A percentile compares a stretch with the other conserved stretches of the same genome.
Evolutionary conservation across 345 rosid genomes (phyloP).

Genomic region (Linum lewisii): DNA sequence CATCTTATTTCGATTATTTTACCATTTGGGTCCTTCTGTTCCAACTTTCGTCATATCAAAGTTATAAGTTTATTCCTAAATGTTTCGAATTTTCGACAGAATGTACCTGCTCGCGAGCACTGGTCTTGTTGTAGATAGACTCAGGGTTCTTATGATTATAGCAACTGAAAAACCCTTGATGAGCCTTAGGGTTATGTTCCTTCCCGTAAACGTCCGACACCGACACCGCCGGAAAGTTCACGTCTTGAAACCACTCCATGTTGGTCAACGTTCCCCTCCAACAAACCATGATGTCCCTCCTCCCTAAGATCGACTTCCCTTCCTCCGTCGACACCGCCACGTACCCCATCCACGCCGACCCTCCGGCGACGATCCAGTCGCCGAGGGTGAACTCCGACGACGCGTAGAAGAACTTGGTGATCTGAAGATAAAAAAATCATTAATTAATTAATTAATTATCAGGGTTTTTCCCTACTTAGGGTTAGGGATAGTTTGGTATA

Average conservation of each 20-base stretch:
- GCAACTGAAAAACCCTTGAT: background rate
- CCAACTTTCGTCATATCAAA: too few relatives aligned
- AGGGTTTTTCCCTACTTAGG: too few relatives aligned
- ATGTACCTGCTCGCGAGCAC: constrained; percentile 17
- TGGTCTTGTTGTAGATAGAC: constrained; percentile 12
- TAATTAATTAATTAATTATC: too few relatives aligned
- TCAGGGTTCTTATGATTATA: constrained; percentile 4
- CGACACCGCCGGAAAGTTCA: background rate
- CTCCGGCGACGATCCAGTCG: background rate
- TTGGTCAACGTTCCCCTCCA: constrained; percentile 25
- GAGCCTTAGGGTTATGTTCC: constrained; percentile 10
- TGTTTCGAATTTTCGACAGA: too few relatives aligned
- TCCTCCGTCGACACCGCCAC: constrained; percentile 27
- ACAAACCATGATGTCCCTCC: constrained; percentile 24
- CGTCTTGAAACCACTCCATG: background rate
- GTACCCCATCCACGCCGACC: constrained; percentile 16
- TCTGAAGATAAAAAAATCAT: background rate
- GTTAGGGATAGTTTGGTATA: too few relatives aligned
- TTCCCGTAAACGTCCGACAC: constrained; percentile 15
- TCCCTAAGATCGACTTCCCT: constrained; percentile 18
- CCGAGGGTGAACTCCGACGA: background rate
- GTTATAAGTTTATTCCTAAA: too few relatives aligned
- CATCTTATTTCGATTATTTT: too few relatives aligned
- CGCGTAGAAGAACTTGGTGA: constrained; percentile 21
- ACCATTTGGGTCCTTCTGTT: too few relatives aligned